Conservation (phyloP, 1,284 basidiomycete species). For the Hemileia vastatrix region DNA sequence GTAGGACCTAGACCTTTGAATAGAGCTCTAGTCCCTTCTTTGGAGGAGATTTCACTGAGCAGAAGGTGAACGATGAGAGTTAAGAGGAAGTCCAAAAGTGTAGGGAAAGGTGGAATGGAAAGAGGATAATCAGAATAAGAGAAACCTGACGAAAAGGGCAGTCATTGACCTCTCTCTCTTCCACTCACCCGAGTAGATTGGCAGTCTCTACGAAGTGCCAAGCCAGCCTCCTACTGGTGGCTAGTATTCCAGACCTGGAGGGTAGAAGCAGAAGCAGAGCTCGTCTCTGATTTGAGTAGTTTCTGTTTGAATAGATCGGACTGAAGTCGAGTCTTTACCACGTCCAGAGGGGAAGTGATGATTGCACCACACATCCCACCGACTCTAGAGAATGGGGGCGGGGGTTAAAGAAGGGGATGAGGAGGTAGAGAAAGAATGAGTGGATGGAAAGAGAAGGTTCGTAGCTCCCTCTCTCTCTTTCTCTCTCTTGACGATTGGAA, state of each 20-base stretch:
- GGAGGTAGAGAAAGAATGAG: not conserved
- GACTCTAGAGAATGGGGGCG: constrained; percentile 51
- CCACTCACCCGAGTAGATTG: constrained; percentile 70
- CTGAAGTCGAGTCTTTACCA: constrained; percentile 93
- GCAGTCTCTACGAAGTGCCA: constrained; percentile 94
- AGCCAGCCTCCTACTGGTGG: constrained; percentile 52
- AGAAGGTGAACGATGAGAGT: not conserved
- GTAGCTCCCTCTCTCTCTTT: no score
- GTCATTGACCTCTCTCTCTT: no score
- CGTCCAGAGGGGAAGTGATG: constrained; percentile 91
- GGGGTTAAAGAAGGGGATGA: not conserved
- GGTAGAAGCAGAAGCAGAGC: constrained; percentile 21
- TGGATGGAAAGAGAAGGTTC: not conserved
- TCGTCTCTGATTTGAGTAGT: constrained; percentile 41
- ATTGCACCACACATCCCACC: constrained; percentile 97
- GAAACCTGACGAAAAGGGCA: no score
- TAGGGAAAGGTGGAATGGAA: constrained; percentile 2
- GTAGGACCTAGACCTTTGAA: constrained; percentile 94
- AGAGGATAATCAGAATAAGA: not conserved
- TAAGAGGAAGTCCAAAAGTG: not conserved
- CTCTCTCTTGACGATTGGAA: no score
- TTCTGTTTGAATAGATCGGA: constrained; percentile 70
- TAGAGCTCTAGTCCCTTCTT: constrained; percentile 78
- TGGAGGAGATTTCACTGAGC: constrained; percentile 67
- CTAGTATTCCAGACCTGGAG: constrained; percentile 6